These are phyloP conservation scores for Ajuga reptans DNA, from an alignment of 305 asterid species.

Conservation along the genomic window DNA sequence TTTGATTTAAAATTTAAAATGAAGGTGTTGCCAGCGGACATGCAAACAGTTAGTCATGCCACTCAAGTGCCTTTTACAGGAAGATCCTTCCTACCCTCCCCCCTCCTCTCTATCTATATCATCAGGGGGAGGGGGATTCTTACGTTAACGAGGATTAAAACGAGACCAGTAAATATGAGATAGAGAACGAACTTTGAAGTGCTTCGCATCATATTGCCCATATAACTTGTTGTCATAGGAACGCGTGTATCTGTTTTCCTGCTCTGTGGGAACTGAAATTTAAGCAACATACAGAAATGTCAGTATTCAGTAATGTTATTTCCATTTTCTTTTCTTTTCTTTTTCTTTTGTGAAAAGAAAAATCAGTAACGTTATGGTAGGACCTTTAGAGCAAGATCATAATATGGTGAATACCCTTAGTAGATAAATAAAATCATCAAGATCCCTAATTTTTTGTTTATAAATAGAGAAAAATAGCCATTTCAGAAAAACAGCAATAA, in stretches of 20 bases:
- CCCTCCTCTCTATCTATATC: neutral
- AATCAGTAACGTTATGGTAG: constrained; percentile 10
- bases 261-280: constrained; percentile 48
- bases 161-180: constrained; percentile 9
- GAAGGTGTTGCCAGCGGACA: neutral
- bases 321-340: no score
- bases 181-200: constrained; percentile 52
- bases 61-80: neutral
- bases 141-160: neutral
- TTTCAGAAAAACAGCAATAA: neutral
- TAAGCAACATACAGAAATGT: constrained; percentile 19
- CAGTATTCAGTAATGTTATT: no score
- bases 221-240: constrained; percentile 61
- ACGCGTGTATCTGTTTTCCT: constrained; percentile 47
- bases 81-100: neutral
- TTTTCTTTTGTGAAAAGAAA: no score
- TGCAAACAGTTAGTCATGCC: neutral
- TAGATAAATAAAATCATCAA: neutral
- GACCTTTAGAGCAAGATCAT: neutral
- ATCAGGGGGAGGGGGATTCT: neutral
- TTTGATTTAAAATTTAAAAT: constrained; percentile 17
- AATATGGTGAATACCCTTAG: neutral
- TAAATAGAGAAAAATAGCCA: neutral
- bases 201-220: constrained; percentile 54
- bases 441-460: neutral